These are phyloP conservation scores for Pterocarpus santalinus DNA, from an alignment of 306 rosid genomes.

Conservation along the genomic window DNA sequence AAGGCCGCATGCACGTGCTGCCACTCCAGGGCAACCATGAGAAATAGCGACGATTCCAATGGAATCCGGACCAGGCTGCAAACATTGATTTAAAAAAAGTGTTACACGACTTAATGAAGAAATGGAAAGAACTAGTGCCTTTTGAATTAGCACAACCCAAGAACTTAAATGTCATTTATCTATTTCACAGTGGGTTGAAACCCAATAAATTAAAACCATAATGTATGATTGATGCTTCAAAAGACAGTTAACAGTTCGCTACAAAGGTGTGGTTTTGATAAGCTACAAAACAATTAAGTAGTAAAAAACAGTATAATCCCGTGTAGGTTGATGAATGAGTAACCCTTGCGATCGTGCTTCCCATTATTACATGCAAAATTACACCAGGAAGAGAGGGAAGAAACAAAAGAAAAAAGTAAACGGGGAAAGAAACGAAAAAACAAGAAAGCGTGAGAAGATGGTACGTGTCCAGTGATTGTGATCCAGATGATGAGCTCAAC, in stretches of 20 bases:
- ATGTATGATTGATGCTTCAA: not conserved
- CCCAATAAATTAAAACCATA: no score
- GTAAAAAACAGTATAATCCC: not conserved
- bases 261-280: not conserved
- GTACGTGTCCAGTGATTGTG: not conserved
- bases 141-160: no score
- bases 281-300: not conserved
- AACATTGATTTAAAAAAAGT: not conserved
- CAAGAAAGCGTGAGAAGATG: not conserved
- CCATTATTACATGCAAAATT: not conserved
- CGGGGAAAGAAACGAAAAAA: not conserved
- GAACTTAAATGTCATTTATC: no score
- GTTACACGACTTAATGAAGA: not conserved
- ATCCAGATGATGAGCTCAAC: slow-evolving; percentile 2
- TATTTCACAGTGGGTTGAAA: no score
- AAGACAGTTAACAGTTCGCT: not conserved
- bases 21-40: slow-evolving; percentile 98
- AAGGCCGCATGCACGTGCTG: slow-evolving; percentile 99
- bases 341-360: not conserved
- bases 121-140: no score
- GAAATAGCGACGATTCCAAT: slow-evolving; percentile 99
- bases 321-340: no score
- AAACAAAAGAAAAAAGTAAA: not conserved
- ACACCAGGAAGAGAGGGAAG: not conserved
- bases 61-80: slow-evolving; percentile 99